Conservation (phyloP, 257 asterid species). For the Capsicum pubescens region DNA sequence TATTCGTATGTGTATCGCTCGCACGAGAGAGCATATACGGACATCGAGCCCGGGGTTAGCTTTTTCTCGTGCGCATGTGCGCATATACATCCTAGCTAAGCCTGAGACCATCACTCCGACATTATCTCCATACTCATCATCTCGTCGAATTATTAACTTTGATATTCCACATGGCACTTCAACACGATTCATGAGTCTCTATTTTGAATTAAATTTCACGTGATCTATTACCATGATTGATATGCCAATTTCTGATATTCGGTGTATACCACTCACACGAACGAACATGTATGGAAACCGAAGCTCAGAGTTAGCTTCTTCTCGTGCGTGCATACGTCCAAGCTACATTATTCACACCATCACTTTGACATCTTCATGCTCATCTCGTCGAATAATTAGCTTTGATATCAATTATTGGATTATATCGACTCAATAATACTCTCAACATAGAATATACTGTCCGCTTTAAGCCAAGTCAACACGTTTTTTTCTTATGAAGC, state of each 20-base stretch:
- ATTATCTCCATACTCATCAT: too few species aligned
- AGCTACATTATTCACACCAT: not conserved
- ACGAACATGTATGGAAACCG: not conserved
- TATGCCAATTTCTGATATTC: not conserved
- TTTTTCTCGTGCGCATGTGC: not conserved
- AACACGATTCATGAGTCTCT: too few species aligned
- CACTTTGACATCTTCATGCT: not conserved
- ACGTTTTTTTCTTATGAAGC: too few species aligned
- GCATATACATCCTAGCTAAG: not conserved
- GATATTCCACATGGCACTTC: not conserved
- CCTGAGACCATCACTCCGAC: too few species aligned
- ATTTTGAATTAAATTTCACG: too few species aligned
- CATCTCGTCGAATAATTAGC: too few species aligned
- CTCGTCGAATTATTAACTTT: too few species aligned
- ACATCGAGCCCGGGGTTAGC: not conserved
- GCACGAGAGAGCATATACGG: not conserved
- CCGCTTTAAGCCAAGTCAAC: too few species aligned
- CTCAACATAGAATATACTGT: too few species aligned
- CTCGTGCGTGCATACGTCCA: not conserved
- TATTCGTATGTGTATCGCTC: too few species aligned
- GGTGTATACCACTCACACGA: not conserved
- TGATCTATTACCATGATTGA: not conserved
- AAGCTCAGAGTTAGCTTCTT: not conserved
- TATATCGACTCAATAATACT: too few species aligned
- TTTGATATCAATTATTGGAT: too few species aligned